Evolutionary conservation across 192 early-diverging fungal species (phyloP).

Genomic region (Coemansia reversa): DNA sequence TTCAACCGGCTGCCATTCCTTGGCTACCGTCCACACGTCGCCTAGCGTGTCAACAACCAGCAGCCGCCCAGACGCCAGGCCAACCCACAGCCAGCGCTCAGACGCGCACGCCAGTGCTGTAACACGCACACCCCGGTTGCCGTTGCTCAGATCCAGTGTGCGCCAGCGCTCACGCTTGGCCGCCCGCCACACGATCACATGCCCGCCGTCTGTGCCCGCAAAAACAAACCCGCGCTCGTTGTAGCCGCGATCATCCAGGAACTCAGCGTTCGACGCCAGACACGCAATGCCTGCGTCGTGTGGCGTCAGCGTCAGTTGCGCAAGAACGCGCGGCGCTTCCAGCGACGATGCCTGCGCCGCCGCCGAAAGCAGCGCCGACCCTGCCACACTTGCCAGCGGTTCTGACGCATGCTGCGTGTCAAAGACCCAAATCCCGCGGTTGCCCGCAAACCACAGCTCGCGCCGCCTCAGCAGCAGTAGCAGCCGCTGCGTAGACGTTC

Average conservation of each 20-base stretch:
- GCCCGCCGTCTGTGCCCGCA: constrained; percentile 45
- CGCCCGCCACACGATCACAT: constrained; percentile 41
- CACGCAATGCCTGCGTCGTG: constrained; percentile 42
- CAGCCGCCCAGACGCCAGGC: constrained; percentile 35
- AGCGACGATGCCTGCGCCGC: constrained; percentile 11
- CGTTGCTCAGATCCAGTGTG: constrained; percentile 45
- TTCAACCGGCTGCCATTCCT: constrained; percentile 41
- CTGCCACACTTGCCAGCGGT: constrained; percentile 18
- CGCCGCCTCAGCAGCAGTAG: constrained; percentile 25
- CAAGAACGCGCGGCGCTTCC: constrained; percentile 16
- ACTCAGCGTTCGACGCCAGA: constrained; percentile 39
- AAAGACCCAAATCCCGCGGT: constrained; percentile 39
- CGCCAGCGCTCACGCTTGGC: constrained; percentile 37
- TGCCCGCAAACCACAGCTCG: constrained; percentile 50
- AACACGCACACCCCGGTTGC: constrained; percentile 27
- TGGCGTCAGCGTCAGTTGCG: constrained; percentile 24
- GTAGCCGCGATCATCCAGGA: constrained; percentile 19
- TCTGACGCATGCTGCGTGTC: constrained; percentile 28
- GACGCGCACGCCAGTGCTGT: constrained; percentile 43
- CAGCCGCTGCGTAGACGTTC: constrained; percentile 13
- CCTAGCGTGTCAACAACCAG: constrained; percentile 30
- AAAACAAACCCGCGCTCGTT: constrained; percentile 39
- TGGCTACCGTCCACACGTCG: constrained; percentile 41
- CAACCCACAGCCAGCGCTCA: constrained; percentile 49
- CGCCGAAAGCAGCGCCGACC: constrained; percentile 17